Conservation (phyloP, 2,329 filamentous ascomycete genomes). For the Cladosporium sp. region DNA sequence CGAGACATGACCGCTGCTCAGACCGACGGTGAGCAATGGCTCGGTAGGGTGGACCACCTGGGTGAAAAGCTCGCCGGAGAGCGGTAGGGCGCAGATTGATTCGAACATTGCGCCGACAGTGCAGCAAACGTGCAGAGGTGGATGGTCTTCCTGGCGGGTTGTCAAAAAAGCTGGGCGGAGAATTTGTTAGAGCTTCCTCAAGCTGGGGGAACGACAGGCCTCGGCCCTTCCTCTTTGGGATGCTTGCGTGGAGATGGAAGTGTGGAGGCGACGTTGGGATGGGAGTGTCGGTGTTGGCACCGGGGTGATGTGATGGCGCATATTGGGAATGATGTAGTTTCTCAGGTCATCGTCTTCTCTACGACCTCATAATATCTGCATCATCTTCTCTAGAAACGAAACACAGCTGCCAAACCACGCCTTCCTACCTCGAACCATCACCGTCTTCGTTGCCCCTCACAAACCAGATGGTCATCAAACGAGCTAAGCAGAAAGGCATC, state of each 20-base stretch:
- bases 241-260: too few species aligned
- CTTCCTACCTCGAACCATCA: too few species aligned
- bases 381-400: too few species aligned
- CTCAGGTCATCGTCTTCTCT: too few species aligned
- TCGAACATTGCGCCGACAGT: slow-evolving; percentile 65
- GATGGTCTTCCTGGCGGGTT: not conserved
- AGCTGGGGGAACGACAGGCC: not conserved
- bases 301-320: too few species aligned
- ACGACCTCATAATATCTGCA: too few species aligned
- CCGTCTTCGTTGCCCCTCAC: not conserved
- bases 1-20: slow-evolving; percentile 80
- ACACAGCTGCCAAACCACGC: not conserved
- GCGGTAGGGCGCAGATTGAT: slow-evolving; percentile 82
- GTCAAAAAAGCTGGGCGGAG: slow-evolving; percentile 3
- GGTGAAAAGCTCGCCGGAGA: slow-evolving; percentile 80
- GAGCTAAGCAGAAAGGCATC: slow-evolving; percentile 30
- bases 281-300: not conserved
- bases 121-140: not conserved
- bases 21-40: slow-evolving; percentile 79
- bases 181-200: slow-evolving; percentile 4
- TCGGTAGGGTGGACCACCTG: slow-evolving; percentile 81
- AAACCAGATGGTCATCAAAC: slow-evolving; percentile 25
- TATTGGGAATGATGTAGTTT: not conserved
- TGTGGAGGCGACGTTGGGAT: not conserved
- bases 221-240: not conserved